Percentiles rank a stretch among this genome's conserved stretches.
phyloP scores from a whole-genome alignment of 2,329 filamentous ascomycete species.

The Alternaria hordeiaustralica region DNA sequence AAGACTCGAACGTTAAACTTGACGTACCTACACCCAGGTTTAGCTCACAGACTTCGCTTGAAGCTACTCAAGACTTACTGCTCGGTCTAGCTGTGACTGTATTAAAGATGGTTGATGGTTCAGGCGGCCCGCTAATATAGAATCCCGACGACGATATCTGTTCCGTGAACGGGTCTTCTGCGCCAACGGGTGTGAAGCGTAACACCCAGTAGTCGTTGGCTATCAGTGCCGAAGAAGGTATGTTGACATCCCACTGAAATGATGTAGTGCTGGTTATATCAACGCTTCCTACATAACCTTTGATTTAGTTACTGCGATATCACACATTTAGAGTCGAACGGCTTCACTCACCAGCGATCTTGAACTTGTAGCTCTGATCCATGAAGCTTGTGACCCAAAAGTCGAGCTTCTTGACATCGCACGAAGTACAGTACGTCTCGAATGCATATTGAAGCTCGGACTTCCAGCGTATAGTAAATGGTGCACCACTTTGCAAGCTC shows the following conservation, averaged over 20 bases:
- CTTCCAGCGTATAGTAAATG: conserved; percentile 24
- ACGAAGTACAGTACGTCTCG: conserved; percentile 12
- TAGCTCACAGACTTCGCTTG: neutral
- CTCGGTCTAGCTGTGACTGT: conserved; percentile 7
- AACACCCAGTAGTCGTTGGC: conserved; percentile 20
- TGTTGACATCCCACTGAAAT: conserved; percentile 24
- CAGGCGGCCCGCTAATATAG: conserved; percentile 14
- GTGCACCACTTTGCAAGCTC: conserved; percentile 16
- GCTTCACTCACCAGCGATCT: conserved; percentile 19
- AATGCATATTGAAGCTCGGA: conserved; percentile 11
- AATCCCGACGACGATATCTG: conserved; percentile 23
- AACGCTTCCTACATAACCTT: conserved; percentile 10
- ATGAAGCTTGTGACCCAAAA: conserved; percentile 24
- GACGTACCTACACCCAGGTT: conserved; percentile 11
- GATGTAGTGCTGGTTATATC: conserved; percentile 16
- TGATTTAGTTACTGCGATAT: conserved; percentile 1
- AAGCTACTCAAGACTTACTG: conserved; percentile 10
- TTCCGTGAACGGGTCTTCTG: conserved; percentile 8
- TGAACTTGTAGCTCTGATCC: conserved; percentile 13
- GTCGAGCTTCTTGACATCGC: conserved; percentile 19
- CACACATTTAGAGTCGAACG: neutral
- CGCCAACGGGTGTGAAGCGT: conserved; percentile 15
- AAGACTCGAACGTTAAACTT: conserved; percentile 2
- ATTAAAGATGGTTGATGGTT: conserved; percentile 5
- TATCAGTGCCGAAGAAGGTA: conserved; percentile 17